Conservation (phyloP, 257 asterid species). For the Nicotiana sylvestris region DNA sequence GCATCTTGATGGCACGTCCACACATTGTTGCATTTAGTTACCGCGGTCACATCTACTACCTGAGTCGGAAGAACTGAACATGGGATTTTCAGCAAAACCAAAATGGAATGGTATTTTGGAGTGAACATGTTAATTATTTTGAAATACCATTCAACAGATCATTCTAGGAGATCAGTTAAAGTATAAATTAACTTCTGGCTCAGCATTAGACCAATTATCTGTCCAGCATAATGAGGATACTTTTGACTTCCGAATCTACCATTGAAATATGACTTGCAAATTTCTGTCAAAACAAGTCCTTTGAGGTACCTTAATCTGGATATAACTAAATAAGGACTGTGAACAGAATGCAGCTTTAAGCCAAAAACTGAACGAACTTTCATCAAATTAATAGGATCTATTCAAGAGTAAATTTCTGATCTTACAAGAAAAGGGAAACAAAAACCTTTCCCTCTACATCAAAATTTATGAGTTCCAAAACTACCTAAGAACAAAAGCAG, state of each 20-base stretch:
- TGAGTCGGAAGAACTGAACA: background rate
- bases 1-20: background rate
- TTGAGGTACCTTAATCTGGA: background rate
- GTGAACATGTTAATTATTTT: background rate
- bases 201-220: background rate
- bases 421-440: constrained; percentile 20
- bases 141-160: background rate
- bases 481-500: constrained; percentile 28
- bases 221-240: background rate
- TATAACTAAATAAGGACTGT: background rate
- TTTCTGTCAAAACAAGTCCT: background rate
- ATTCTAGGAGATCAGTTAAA: background rate
- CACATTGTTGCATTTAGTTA: background rate
- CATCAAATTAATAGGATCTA: constrained; percentile 10
- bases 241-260: background rate
- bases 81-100: background rate
- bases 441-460: constrained; percentile 15
- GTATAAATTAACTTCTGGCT: background rate
- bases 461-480: constrained; percentile 22
- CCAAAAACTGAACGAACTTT: constrained; percentile 6
- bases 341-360: background rate
- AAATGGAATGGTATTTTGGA: background rate
- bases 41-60: background rate
- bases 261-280: background rate
- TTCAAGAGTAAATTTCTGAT: background rate